These are phyloP conservation scores for Speleostelium caveatum DNA, from an alignment of 78 protist species.

Conservation along the genomic window DNA sequence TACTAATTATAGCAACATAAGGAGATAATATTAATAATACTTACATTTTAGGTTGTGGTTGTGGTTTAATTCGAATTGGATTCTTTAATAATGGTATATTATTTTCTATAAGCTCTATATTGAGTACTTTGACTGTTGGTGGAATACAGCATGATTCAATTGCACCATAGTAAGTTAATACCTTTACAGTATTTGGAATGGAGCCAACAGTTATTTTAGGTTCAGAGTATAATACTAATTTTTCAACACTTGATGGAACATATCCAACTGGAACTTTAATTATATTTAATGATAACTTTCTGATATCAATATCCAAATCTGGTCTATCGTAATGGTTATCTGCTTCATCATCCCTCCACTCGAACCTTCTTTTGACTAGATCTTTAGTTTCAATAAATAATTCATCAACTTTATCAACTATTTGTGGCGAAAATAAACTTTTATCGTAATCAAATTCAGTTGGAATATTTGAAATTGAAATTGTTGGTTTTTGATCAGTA, in stretches of 20 bases:
- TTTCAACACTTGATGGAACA: not conserved
- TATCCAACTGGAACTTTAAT: not conserved
- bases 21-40: not conserved
- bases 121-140: not conserved
- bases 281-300: not conserved
- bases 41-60: not conserved
- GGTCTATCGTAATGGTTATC: not conserved
- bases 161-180: not conserved
- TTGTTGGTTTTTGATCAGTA: not conserved
- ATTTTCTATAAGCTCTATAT: not conserved
- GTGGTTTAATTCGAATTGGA: not conserved
- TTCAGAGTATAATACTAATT: not conserved
- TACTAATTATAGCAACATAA: not conserved
- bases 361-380: not conserved
- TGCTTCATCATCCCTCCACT: not conserved
- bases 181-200: not conserved
- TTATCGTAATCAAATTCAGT: not conserved
- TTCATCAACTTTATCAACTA: not conserved
- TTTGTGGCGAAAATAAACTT: not conserved
- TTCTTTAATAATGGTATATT: not conserved
- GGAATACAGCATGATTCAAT: not conserved
- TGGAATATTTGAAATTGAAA: not conserved
- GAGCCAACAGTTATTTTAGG: not conserved
- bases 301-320: not conserved
- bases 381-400: too few species aligned